Conservation (phyloP, 2,329 filamentous ascomycete species). For the Alternaria gansuensis region DNA sequence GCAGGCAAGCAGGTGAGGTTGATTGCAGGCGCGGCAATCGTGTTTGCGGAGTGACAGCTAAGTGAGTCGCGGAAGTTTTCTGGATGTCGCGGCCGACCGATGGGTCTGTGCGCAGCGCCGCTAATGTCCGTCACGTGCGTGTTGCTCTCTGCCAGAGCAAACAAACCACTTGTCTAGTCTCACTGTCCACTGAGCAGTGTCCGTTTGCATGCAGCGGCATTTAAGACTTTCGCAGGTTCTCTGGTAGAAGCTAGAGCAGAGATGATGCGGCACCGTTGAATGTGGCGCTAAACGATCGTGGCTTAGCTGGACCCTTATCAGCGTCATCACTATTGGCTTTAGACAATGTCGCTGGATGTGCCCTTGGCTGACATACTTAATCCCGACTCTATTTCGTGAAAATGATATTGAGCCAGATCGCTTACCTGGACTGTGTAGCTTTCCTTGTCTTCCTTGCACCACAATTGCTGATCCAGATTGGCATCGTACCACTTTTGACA, state of each 20-base stretch:
- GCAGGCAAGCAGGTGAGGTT: constrained; percentile 17
- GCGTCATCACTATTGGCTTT: constrained; percentile 30
- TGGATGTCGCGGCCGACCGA: constrained; percentile 30
- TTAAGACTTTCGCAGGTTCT: background rate
- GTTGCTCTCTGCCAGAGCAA: background rate
- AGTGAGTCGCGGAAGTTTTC: constrained; percentile 26
- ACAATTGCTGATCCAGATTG: constrained; percentile 74
- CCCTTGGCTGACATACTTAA: constrained; percentile 1
- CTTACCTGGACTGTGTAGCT: constrained; percentile 76
- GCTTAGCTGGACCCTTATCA: constrained; percentile 30
- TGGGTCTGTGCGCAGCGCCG: constrained; percentile 19
- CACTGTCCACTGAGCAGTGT: background rate
- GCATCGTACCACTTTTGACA: constrained; percentile 65
- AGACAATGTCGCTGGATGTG: background rate
- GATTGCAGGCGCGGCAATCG: constrained; percentile 19
- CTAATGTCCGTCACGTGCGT: constrained; percentile 17
- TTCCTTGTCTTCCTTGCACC: constrained; percentile 76
- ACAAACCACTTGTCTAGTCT: background rate
- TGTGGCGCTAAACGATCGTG: constrained; percentile 30
- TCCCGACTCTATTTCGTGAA: constrained; percentile 15
- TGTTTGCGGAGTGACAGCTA: constrained; percentile 27
- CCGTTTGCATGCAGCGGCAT: background rate
- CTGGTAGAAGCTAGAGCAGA: constrained; percentile 5
- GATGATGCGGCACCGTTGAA: background rate
- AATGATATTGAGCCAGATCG: constrained; percentile 79